Evolutionary conservation across 192 early-diverging fungal genomes (phyloP).

Genomic region (Dimargaris verticillata): DNA sequence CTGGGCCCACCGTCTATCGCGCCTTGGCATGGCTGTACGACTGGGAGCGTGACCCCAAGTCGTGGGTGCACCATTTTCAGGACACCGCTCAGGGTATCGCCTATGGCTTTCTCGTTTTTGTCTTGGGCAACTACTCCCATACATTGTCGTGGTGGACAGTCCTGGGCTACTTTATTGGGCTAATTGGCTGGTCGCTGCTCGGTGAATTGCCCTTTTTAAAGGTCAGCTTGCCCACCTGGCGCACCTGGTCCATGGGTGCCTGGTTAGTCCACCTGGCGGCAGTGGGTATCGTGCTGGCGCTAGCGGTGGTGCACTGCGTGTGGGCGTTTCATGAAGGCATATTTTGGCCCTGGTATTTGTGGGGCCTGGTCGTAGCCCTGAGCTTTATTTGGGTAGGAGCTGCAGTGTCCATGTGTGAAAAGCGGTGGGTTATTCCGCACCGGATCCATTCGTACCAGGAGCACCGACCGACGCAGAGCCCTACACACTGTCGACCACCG

Average conservation of each 20-base stretch:
- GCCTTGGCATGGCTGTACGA: conserved; percentile 38
- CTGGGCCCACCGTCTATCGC: conserved; percentile 31
- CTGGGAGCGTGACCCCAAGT: conserved; percentile 50
- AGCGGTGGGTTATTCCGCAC: neutral
- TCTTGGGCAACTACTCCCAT: conserved; percentile 56
- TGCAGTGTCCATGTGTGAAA: neutral
- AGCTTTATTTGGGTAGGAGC: conserved; percentile 10
- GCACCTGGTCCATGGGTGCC: conserved; percentile 44
- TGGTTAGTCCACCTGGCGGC: conserved; percentile 43
- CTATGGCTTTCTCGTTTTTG: conserved; percentile 51
- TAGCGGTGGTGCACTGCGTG: conserved; percentile 33
- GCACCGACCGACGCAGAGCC: neutral
- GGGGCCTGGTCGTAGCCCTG: conserved; percentile 22
- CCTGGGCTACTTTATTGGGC: conserved; percentile 26
- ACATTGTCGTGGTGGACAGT: conserved; percentile 36
- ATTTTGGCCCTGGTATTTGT: conserved; percentile 26
- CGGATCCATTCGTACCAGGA: neutral
- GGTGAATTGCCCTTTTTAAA: conserved; percentile 52
- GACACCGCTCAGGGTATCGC: conserved; percentile 37
- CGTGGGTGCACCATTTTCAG: conserved; percentile 43
- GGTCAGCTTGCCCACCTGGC: conserved; percentile 41
- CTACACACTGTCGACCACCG: too few species aligned
- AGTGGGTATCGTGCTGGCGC: conserved; percentile 32
- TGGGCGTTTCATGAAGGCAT: conserved; percentile 23
- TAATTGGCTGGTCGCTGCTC: conserved; percentile 35